Evolutionary conservation across 768 basidiomycete genomes (phyloP).

Genomic region (Podaxis rugospora): DNA sequence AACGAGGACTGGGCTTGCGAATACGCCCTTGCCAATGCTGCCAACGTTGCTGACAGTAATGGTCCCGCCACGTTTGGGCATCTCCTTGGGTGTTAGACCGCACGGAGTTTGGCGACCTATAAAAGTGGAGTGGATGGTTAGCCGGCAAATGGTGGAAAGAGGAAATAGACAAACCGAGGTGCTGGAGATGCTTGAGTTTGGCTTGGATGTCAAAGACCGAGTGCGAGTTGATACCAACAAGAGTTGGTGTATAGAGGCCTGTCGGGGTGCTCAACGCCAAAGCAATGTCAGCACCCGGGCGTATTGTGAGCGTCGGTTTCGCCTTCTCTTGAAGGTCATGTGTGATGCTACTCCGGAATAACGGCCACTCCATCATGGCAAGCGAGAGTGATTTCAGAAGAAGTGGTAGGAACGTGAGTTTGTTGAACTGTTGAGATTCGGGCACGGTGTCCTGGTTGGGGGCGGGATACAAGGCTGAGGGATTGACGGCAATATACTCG

Average conservation of each 20-base stretch:
- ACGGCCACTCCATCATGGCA: constrained; percentile 81
- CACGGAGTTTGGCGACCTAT: constrained; percentile 64
- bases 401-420: constrained; percentile 78
- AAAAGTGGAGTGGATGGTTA: not conserved
- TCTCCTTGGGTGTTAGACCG: constrained; percentile 60
- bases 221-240: constrained; percentile 47
- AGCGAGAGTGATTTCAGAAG: constrained; percentile 78
- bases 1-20: constrained; percentile 71
- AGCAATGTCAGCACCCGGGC: constrained; percentile 69
- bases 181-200: constrained; percentile 51
- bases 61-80: constrained; percentile 75
- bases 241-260: constrained; percentile 79
- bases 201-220: constrained; percentile 62
- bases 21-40: constrained; percentile 67
- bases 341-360: constrained; percentile 75
- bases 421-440: constrained; percentile 50
- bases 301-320: constrained; percentile 70
- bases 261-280: constrained; percentile 78
- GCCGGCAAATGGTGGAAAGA: too few species aligned
- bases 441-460: constrained; percentile 42
- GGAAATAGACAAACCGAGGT: not conserved
- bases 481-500: constrained; percentile 26
- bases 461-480: constrained; percentile 32
- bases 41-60: constrained; percentile 82
- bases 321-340: constrained; percentile 23